phyloP scores from a whole-genome alignment of 768 basidiomycete genomes.

The Suillus discolor region DNA sequence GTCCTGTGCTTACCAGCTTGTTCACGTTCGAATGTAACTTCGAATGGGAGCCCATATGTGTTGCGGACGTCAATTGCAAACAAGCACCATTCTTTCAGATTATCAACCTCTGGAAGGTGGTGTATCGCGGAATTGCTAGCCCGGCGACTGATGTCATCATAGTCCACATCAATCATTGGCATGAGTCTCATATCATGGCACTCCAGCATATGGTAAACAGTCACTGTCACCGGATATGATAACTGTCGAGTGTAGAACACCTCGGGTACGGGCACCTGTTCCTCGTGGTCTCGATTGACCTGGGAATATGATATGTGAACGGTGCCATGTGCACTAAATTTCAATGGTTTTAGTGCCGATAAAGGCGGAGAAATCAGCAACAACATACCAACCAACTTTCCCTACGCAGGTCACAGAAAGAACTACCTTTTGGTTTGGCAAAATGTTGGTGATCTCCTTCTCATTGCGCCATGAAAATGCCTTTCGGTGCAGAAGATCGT shows the following conservation, averaged over 20 bases:
- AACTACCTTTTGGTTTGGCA: conserved; percentile 70
- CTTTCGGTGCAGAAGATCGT: conserved; percentile 72
- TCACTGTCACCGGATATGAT: conserved; percentile 86
- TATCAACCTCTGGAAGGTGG: conserved; percentile 41
- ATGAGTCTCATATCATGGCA: conserved; percentile 82
- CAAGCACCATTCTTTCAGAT: conserved; percentile 76
- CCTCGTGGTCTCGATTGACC: conserved; percentile 47
- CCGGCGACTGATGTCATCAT: conserved; percentile 24
- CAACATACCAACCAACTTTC: conserved; percentile 86
- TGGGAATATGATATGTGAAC: conserved; percentile 86
- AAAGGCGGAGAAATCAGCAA: neutral
- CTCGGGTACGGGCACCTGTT: conserved; percentile 37
- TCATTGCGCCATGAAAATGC: conserved; percentile 74
- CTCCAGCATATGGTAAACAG: conserved; percentile 95
- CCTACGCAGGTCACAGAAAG: conserved; percentile 79
- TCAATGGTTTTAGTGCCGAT: conserved; percentile 13
- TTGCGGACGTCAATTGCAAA: conserved; percentile 92
- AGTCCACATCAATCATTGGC: conserved; percentile 44
- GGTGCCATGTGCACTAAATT: conserved; percentile 67
- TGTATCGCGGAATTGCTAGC: conserved; percentile 23
- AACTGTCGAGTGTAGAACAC: conserved; percentile 87
- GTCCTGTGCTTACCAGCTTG: conserved; percentile 54
- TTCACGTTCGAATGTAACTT: conserved; percentile 72
- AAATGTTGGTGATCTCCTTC: conserved; percentile 50
- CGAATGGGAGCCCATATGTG: conserved; percentile 89